Base-by-base conservation (phyloP, 805 yeast species). In the Saccharomycopsis guyanensis region DNA sequence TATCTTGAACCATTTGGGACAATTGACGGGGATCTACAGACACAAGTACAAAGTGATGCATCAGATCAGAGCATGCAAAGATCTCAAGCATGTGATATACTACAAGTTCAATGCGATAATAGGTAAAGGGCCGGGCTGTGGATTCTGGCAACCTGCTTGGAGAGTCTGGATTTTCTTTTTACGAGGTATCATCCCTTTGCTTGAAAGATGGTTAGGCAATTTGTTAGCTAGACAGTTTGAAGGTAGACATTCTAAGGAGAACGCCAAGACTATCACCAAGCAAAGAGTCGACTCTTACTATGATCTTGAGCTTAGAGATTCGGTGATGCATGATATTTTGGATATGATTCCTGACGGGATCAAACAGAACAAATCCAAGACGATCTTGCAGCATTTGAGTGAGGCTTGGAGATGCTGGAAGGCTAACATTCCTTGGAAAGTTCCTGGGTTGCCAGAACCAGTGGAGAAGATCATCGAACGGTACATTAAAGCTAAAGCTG, bases 361-460 rank as follows among this genome's bases (percentile, higher is more conserved):
- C 51, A 82, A 86, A 56, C 93, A 86, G 57, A 84, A 76, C 53
- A 89, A 87, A 60, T 79, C 96, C 1, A 83, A 84, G 57, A 80
- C 95, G 0, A 83, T 93, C 44, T 64, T 93, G 40, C 97, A 93
- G 57, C 99, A 93, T 63, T 70, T 93, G 48, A 85, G 95, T 59
- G 98, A 93, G 62, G 98, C 98, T 0, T 93, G 99, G 99, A 71
- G 98, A 61, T 93, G 97, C 62, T 93, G 99, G 99, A 93, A 93
- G 62, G 98, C 98, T 2, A 91, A 93, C 59, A 83, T 93, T 49
- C 96, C 97, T 0, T 93, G 97, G 97, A 80, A 86, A 55, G 97
- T 93, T 13, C 95, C 96, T 1, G 97, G 97, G 0, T 69, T 93
- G 65, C 98, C 99, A 1, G 83, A 75, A 44, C 97, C 97, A 0